Evolutionary conservation across 2,329 filamentous ascomycete genomes (phyloP).

Genomic region (Colletotrichum spaethianum): DNA sequence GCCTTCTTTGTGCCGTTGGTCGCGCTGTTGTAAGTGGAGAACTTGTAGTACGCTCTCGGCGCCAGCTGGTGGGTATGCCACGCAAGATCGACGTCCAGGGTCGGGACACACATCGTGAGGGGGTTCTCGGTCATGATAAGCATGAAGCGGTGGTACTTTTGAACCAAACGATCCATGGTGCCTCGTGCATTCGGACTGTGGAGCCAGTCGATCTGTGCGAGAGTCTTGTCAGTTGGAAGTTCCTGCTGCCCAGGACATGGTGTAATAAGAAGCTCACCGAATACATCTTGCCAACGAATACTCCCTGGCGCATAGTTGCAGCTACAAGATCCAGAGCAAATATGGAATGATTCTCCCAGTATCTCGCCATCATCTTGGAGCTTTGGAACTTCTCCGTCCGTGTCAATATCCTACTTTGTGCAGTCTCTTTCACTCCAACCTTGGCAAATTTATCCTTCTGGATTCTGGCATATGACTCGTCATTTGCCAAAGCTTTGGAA

Average conservation of each 20-base stretch:
- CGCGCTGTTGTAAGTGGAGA: constrained; percentile 56
- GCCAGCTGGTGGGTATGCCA: constrained; percentile 88
- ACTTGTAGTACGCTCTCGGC: constrained; percentile 73
- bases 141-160: constrained; percentile 77
- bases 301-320: constrained; percentile 76
- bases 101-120: constrained; percentile 72
- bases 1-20: constrained; percentile 48
- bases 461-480: neutral
- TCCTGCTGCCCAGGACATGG: neutral
- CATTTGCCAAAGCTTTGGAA: constrained; percentile 59
- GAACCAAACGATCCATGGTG: constrained; percentile 76
- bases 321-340: constrained; percentile 77
- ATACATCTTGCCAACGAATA: constrained; percentile 81
- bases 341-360: constrained; percentile 76
- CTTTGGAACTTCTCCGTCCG: constrained; percentile 47
- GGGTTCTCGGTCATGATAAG: constrained; percentile 67
- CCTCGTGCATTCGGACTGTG: constrained; percentile 75
- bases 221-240: neutral
- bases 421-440: constrained; percentile 54
- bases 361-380: constrained; percentile 78
- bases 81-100: constrained; percentile 80
- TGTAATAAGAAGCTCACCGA: constrained; percentile 49
- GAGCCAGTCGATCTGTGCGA: constrained; percentile 76
- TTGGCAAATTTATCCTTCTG: neutral
- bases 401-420: neutral